Evolutionary conservation across 495 filamentous ascomycete genomes (phyloP), one percentile per base, ranked within the genome.

Genomic region (Opeltia flavorubescens): DNA sequence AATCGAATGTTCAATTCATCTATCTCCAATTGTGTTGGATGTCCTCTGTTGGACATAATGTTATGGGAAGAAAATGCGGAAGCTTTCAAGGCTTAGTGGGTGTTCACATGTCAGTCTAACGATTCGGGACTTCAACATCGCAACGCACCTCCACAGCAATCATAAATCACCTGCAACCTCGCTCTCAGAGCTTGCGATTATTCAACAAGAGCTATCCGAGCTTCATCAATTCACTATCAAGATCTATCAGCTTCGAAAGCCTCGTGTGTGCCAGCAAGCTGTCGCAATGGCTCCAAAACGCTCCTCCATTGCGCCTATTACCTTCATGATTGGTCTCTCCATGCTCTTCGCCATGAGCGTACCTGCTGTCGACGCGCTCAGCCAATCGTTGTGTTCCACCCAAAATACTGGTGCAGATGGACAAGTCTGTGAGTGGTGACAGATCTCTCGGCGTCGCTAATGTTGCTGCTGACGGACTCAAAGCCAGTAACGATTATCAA

Each of bases 401-500:
- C 54, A 62, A 2, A 75, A 76, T 48, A 76, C 73, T 18, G 69
- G 65, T 24, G 50, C 64, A 15, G 52, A 55, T n/a, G 56, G 39
- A 21, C 46, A 48, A 17, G 43, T 51, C 23, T 54, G 68, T 71
- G 56, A 18, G 66, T 46, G 13, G 4, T 2, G 11, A 25, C 11
- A 24, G 23, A 5, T 29, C 11, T 18, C 36, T 41, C n/a, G 18
- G 9, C 12, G 5, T 7, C 0, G 20, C 3, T 20, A 33, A 6
- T 4, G 21, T 11, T 26, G 51, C 38, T 41, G 38, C 21, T 21
- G 4, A 21, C n/a, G 39, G 25, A 29, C 11, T 23, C 47, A 26
- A 24, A 58, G 54, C 58, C 45, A 46, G 50, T 39, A 63, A 65
- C 55, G 71, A 61, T 21, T 86, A 62, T 51, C 80, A 86, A 55